Base-by-base conservation (phyloP, 2,329 filamentous ascomycete genomes). In the Arthrocladium fulminans region DNA sequence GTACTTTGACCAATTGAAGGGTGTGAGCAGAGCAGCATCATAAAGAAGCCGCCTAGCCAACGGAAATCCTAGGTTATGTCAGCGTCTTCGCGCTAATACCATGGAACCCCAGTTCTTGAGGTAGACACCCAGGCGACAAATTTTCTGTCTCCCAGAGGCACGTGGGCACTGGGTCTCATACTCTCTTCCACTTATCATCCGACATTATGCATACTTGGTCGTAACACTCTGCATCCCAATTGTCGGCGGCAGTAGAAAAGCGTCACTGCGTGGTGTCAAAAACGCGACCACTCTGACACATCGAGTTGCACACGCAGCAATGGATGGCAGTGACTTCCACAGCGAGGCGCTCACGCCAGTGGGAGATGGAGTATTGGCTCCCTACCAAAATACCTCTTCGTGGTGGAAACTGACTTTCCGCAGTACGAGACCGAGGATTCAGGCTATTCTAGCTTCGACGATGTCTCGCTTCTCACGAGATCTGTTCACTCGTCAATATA, bases 401-500 rank as follows among this genome's bases (percentile, higher is more conserved):
- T 9, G 4, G 32, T n/a, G 17, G 13, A 5, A 15, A 35, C 32
- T 35, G 13, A 35, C 32, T n/a, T n/a, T 35, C 29, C 6, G 23
- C 13, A 44, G 41, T 44, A 51, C 22, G 45, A 48, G 17, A 51
- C 49, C n/a, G 49, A 51, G 22, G 49, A 51, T 19, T 51, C 49
- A 5, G 45, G 49, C 9, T 48, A 41, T 23, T 24, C 44, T 13
- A 47, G 44, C 34, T 41, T 25, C 27, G 50, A 52, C 17, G 43
- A 52, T 22, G 27, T 52, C 7, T 49, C 50, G 9, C 15, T 42
- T 4, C 23, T 48, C 15, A 51, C 51, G 22, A 20, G 17, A 29
- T 49, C 47, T 19, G 24, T 51, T 15, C 39, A 32, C 15, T 50
- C 52, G 15, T 54, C 52, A 4, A 50, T 54, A 20, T 47, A 43